phyloP scores from a whole-genome alignment of 805 yeast species.

The Candida sonorensis region DNA sequence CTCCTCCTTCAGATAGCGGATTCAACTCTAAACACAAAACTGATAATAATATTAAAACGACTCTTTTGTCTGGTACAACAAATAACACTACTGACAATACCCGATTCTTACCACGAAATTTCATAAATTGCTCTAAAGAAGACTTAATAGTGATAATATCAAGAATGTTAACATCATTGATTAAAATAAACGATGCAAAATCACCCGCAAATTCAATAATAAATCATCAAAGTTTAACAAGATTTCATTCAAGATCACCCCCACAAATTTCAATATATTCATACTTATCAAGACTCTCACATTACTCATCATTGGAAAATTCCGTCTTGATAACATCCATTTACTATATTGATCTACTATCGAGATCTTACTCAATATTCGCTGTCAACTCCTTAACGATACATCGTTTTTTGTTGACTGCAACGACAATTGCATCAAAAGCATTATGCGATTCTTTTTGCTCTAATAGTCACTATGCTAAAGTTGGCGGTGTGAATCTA shows the following conservation, averaged over 20 bases:
- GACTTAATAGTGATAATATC: slow-evolving; percentile 69
- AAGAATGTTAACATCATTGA: slow-evolving; percentile 73
- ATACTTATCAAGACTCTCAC: slow-evolving; percentile 68
- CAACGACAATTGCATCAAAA: slow-evolving; percentile 85
- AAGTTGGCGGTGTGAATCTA: slow-evolving; percentile 88
- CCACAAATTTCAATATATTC: slow-evolving; percentile 79
- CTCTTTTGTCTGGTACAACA: no score
- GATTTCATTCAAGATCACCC: slow-evolving; percentile 92
- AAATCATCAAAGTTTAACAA: slow-evolving; percentile 46
- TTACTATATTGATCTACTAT: slow-evolving; percentile 83
- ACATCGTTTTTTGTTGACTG: slow-evolving; percentile 83
- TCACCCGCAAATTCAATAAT: slow-evolving; percentile 23
- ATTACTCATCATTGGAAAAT: slow-evolving; percentile 79
- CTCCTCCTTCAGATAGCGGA: no score
- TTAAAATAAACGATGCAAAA: slow-evolving; percentile 74
- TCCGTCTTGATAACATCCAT: slow-evolving; percentile 75
- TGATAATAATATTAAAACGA: no score
- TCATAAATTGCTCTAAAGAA: slow-evolving; percentile 59
- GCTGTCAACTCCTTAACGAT: slow-evolving; percentile 88
- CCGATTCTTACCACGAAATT: slow-evolving; percentile 49
- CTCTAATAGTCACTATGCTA: slow-evolving; percentile 89
- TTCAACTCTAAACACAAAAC: no score
- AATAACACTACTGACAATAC: no score
- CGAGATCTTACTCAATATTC: slow-evolving; percentile 71
- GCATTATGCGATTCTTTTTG: slow-evolving; percentile 91